Evolutionary conservation across 345 rosid species (phyloP).

Genomic region (Chamaenerion angustifolium): DNA sequence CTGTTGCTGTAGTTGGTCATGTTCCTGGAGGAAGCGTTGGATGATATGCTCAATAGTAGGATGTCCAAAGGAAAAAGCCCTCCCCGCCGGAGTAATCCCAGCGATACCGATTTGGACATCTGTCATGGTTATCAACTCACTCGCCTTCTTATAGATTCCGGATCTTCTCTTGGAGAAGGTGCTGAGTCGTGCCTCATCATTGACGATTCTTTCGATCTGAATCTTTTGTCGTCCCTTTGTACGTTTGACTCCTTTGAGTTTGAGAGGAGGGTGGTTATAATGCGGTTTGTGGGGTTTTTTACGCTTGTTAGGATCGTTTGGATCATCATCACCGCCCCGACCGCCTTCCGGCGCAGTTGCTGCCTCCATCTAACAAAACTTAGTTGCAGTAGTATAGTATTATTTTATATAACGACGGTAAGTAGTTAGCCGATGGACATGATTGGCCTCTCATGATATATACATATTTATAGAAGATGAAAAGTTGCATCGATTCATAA

Average conservation of each 20-base stretch:
- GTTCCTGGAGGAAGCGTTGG: not conserved
- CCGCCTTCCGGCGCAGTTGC: too few species aligned
- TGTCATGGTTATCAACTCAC: not conserved
- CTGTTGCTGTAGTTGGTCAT: not conserved
- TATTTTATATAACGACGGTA: too few species aligned
- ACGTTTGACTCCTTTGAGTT: not conserved
- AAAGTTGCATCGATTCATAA: too few species aligned
- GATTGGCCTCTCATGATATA: too few species aligned
- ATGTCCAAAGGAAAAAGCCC: conserved; percentile 2
- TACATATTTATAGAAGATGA: too few species aligned
- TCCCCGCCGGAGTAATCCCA: conserved; percentile 14
- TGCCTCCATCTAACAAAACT: too few species aligned
- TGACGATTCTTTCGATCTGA: not conserved
- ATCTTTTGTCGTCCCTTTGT: not conserved
- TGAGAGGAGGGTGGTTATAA: too few species aligned
- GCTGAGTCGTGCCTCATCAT: not conserved
- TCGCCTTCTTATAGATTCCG: not conserved
- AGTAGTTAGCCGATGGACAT: too few species aligned
- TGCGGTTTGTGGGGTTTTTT: too few species aligned
- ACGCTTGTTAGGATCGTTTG: too few species aligned
- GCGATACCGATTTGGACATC: not conserved
- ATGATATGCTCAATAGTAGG: not conserved
- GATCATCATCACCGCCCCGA: too few species aligned
- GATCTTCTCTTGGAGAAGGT: not conserved
- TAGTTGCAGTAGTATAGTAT: too few species aligned